Percentiles rank a stretch among this genome's conserved stretches.
phyloP scores from a whole-genome alignment of 1,139 yeast species.

The Arxiozyma bovina region DNA sequence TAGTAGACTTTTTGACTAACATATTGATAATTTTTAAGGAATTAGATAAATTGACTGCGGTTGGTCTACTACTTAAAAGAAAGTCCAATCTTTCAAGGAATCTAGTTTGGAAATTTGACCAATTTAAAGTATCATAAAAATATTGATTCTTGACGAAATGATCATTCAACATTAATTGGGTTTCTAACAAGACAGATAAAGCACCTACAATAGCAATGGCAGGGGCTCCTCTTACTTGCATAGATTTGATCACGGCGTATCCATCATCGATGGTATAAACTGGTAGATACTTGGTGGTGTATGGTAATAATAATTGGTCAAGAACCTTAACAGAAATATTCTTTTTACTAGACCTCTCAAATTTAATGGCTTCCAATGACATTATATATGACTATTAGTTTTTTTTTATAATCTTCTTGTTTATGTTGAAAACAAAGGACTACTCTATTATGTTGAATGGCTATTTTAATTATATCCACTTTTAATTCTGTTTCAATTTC shows the following conservation, averaged over 20 bases:
- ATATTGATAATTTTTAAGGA: slow-evolving; percentile 56
- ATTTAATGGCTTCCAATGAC: slow-evolving; percentile 60
- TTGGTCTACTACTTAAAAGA: slow-evolving; percentile 75
- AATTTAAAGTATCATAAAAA: slow-evolving; percentile 31
- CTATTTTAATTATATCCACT: no score
- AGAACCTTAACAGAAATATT: slow-evolving; percentile 47
- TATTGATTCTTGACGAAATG: slow-evolving; percentile 21
- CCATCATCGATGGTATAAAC: slow-evolving; percentile 63
- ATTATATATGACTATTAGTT: slow-evolving; percentile 10
- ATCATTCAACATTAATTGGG: slow-evolving; percentile 30
- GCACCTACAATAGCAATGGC: slow-evolving; percentile 96
- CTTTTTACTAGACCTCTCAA: slow-evolving; percentile 37
- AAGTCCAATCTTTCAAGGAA: slow-evolving; percentile 48
- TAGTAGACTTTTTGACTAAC: slow-evolving; percentile 28
- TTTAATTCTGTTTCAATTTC: no score
- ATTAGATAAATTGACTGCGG: slow-evolving; percentile 86
- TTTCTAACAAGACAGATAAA: slow-evolving; percentile 69
- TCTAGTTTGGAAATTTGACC: slow-evolving; percentile 28
- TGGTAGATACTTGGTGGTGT: slow-evolving; percentile 57
- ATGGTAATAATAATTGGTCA: slow-evolving; percentile 79
- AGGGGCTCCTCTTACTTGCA: slow-evolving; percentile 98
- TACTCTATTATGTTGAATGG: no score
- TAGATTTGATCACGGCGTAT: slow-evolving; percentile 65
- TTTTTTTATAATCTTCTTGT: no score
- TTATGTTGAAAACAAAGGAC: not conserved